Evolutionary conservation across 2,329 filamentous ascomycete genomes (phyloP).

Genomic region (Alternaria ethzedia): DNA sequence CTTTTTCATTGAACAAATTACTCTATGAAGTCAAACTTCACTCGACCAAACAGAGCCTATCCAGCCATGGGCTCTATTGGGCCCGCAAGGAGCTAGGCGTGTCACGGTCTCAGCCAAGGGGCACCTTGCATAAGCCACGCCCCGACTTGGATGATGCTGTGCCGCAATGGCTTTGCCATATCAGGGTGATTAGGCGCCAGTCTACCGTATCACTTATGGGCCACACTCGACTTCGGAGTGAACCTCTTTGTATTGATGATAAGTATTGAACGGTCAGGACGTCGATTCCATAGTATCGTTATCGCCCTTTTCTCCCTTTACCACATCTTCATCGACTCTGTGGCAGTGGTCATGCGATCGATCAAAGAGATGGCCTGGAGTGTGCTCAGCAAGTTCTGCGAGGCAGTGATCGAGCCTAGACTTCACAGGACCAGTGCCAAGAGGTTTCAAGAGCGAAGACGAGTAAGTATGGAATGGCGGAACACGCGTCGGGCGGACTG

Average conservation of each 20-base stretch:
- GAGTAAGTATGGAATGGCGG: background rate
- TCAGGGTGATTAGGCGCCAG: background rate
- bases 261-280: background rate
- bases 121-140: no score
- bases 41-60: no score
- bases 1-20: no score
- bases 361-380: background rate
- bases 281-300: background rate
- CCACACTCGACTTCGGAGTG: background rate
- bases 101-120: no score
- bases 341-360: background rate
- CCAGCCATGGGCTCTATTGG: no score
- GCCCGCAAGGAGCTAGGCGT: no score
- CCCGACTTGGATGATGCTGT: background rate
- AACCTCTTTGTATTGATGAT: background rate
- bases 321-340: background rate
- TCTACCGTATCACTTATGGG: background rate
- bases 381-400: background rate
- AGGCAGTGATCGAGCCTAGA: background rate
- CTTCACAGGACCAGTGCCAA: accelerated
- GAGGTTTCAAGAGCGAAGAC: background rate
- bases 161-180: background rate
- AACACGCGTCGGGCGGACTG: background rate
- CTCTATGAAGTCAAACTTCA: no score
- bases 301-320: background rate